Evolutionary conservation across 1,284 basidiomycete species (phyloP), one percentile per base, ranked within the genome.

Genomic region (Heterobasidion irregulare): DNA sequence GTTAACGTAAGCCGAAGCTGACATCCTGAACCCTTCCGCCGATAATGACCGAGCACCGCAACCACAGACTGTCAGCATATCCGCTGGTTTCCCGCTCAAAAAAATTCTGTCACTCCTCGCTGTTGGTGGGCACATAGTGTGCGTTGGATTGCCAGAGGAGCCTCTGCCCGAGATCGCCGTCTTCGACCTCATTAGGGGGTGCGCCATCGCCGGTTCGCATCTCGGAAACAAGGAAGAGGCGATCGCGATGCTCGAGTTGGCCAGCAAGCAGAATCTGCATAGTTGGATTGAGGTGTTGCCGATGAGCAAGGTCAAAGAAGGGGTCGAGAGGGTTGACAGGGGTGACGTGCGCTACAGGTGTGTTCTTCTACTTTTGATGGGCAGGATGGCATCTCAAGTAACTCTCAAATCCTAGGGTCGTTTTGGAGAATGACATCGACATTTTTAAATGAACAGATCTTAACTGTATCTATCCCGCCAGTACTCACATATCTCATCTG

Each of bases 191-290:
- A 50, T 76, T 19, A 72, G 70, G 58, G 70, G 72, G 58, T 66
- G 72, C 62, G 64, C 64, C 54, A 55, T 70, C 48, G 74, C 75
- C 33, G 76, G 73, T 18, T 73, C 69, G 46, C 74, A 80, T 67
- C 81, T 88, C 52, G 85, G 84, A 36, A 81, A 72, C 68, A 84
- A 83, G 72, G 74, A 75, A 58, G 84, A 88, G 63, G 79, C 74
- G n/a, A 62, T 79, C 19, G 72, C 74, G 55, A 86, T 86, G 84
- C 70, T 84, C 43, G 64, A 80, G 58, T 71, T 85, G 15, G 82
- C 80, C 5, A 76, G 74, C 6, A 71, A 83, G 61, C 80, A 84
- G 66, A 67, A 70, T 12, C 69, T 81, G 63, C 72, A 74, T 60
- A 19, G 26, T 16, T 51, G 50, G 50, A 16, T 44, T 0, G 41